Conservation (phyloP, 768 basidiomycete genomes). For the Pulveroboletus sp. region DNA sequence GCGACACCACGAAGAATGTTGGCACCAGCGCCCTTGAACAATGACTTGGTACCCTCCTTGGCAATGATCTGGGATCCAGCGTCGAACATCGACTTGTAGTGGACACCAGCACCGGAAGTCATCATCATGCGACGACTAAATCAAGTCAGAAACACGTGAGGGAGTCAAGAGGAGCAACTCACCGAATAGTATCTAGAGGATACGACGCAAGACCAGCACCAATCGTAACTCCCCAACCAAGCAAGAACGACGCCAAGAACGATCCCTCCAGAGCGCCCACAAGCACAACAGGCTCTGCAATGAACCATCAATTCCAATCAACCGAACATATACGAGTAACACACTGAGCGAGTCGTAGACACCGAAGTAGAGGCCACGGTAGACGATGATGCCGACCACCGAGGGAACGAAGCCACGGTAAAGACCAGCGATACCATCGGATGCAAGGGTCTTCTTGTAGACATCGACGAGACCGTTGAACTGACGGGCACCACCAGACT, state of each 20-base stretch:
- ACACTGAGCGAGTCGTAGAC: slow-evolving; percentile 89
- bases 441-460: slow-evolving; percentile 94
- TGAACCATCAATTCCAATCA: slow-evolving; percentile 21
- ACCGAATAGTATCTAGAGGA: slow-evolving; percentile 90
- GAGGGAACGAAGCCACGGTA: slow-evolving; percentile 99
- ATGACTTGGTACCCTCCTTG: slow-evolving; percentile 92
- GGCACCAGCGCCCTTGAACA: slow-evolving; percentile 99
- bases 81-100: slow-evolving; percentile 99
- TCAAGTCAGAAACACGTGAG: slow-evolving; percentile 9
- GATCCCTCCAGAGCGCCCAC: slow-evolving; percentile 93
- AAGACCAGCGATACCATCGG: slow-evolving; percentile 97
- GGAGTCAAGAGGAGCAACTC: background rate
- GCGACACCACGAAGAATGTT: slow-evolving; percentile 98
- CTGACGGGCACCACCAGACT: slow-evolving; percentile 89
- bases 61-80: slow-evolving; percentile 90
- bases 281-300: slow-evolving; percentile 90
- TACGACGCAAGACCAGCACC: slow-evolving; percentile 99
- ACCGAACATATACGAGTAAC: slow-evolving; percentile 35
- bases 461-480: slow-evolving; percentile 99
- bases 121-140: slow-evolving; percentile 99
- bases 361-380: slow-evolving; percentile 99
- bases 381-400: slow-evolving; percentile 98
- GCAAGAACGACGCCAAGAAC: slow-evolving; percentile 94
- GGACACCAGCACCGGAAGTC: slow-evolving; percentile 91
- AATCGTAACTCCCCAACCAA: slow-evolving; percentile 99